Evolutionary conservation across 352 stramenopile species (phyloP).

Genomic region (Globisporangium viniferum): DNA sequence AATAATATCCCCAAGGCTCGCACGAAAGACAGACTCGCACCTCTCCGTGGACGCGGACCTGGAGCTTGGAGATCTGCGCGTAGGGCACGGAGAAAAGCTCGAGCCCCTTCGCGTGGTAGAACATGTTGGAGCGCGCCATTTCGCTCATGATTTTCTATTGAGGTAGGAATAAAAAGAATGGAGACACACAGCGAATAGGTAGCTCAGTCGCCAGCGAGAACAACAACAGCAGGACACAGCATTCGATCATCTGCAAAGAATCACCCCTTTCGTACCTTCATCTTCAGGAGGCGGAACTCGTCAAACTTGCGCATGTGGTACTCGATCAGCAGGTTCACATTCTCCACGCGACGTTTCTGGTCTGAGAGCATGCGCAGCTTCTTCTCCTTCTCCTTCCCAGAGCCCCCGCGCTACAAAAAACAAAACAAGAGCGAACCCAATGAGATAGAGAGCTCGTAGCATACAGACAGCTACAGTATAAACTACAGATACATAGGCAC

Average conservation of each 20-base stretch:
- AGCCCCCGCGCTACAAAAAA: conserved; percentile 35
- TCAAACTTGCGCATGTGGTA: conserved; percentile 77
- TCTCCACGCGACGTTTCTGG: conserved; percentile 80
- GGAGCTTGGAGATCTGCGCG: conserved; percentile 38
- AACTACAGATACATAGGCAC: neutral
- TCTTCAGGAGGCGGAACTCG: conserved; percentile 63
- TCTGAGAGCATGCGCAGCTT: conserved; percentile 79
- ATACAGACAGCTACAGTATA: neutral
- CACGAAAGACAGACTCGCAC: neutral
- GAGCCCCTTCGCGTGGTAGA: conserved; percentile 75
- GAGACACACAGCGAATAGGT: neutral
- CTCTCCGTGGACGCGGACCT: conserved; percentile 10
- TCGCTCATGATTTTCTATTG: conserved; percentile 70
- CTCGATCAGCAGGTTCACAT: conserved; percentile 72
- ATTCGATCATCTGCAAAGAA: neutral
- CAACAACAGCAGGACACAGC: neutral
- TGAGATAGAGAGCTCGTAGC: neutral
- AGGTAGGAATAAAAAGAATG: neutral
- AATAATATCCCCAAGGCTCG: neutral
- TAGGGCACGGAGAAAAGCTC: conserved; percentile 65
- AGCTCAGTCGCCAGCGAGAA: neutral
- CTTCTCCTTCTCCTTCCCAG: conserved; percentile 71
- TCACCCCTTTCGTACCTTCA: conserved; percentile 46
- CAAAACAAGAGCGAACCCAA: conserved; percentile 7
- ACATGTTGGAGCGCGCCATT: conserved; percentile 65